Evolutionary conservation across 2,329 filamentous ascomycete genomes (phyloP).

Genomic region (Venturia effusa): DNA sequence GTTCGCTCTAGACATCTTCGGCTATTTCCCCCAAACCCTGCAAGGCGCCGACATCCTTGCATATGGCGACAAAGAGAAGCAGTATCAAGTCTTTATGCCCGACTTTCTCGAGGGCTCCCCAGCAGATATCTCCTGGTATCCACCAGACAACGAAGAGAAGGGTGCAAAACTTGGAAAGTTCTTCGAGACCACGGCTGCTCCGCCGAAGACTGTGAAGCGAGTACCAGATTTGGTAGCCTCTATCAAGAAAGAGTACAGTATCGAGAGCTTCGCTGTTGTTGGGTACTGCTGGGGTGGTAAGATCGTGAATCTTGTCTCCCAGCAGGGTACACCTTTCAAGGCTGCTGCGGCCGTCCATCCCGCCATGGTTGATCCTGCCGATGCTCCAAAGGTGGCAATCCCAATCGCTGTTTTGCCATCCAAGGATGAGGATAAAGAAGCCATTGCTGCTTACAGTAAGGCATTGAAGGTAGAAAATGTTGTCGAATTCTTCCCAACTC

Average conservation of each 20-base stretch:
- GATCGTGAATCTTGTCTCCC: constrained; percentile 44
- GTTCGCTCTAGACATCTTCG: constrained; percentile 42
- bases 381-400: constrained; percentile 44
- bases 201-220: constrained; percentile 45
- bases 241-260: constrained; percentile 29
- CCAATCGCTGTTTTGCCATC: constrained; percentile 47
- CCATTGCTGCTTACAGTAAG: constrained; percentile 38
- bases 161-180: constrained; percentile 48
- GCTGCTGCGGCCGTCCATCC: constrained; percentile 46
- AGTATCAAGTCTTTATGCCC: constrained; percentile 82
- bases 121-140: constrained; percentile 50
- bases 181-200: constrained; percentile 45
- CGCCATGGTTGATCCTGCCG: constrained; percentile 49
- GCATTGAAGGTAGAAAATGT: constrained; percentile 35
- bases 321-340: constrained; percentile 44
- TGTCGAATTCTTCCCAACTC: constrained; percentile 38
- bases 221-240: constrained; percentile 46
- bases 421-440: constrained; percentile 45
- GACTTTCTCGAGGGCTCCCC: constrained; percentile 81
- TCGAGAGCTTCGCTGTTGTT: constrained; percentile 44
- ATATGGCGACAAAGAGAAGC: constrained; percentile 50
- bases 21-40: constrained; percentile 51
- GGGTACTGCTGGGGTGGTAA: constrained; percentile 51
- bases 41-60: constrained; percentile 55
- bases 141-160: constrained; percentile 49